phyloP scores from a whole-genome alignment of 192 early-diverging fungal genomes.

The Pilobolus umbonatus region DNA sequence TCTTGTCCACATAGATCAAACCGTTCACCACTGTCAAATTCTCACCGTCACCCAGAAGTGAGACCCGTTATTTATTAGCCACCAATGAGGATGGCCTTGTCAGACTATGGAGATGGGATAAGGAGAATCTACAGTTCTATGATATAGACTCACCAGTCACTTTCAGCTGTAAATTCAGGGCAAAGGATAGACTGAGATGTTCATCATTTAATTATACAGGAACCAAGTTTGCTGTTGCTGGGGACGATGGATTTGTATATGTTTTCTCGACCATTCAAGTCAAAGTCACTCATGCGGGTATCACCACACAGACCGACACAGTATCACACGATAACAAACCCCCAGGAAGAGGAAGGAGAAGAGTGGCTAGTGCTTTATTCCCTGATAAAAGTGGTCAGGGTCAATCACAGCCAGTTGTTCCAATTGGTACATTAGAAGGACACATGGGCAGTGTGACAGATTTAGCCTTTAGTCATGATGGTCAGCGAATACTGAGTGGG shows the following conservation, averaged over 20 bases:
- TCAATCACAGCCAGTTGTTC: slow-evolving; percentile 21
- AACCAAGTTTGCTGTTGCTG: slow-evolving; percentile 74
- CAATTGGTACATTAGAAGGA: slow-evolving; percentile 58
- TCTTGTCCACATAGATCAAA: slow-evolving; percentile 35
- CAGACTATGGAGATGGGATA: slow-evolving; percentile 70
- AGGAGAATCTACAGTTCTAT: slow-evolving; percentile 48
- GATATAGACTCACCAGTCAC: slow-evolving; percentile 44
- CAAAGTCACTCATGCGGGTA: slow-evolving; percentile 27
- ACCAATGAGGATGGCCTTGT: slow-evolving; percentile 68
- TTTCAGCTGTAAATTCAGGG: slow-evolving; percentile 47
- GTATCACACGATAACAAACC: neutral
- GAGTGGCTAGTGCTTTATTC: slow-evolving; percentile 24
- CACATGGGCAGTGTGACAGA: slow-evolving; percentile 72
- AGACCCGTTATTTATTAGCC: slow-evolving; percentile 64
- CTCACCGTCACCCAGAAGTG: slow-evolving; percentile 68
- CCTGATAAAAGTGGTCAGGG: slow-evolving; percentile 31
- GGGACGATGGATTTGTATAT: slow-evolving; percentile 69
- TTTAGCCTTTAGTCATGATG: slow-evolving; percentile 66
- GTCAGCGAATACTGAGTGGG: slow-evolving; percentile 66
- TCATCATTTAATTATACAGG: slow-evolving; percentile 76
- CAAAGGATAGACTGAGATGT: slow-evolving; percentile 49
- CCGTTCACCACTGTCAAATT: slow-evolving; percentile 63
- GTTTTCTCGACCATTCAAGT: slow-evolving; percentile 67
- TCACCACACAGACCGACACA: slow-evolving; percentile 18
- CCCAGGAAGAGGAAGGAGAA: slow-evolving; percentile 13